These are phyloP conservation scores for Diplosphaera chodatii DNA, from an alignment of 139 green algal genomes.

Conservation along the genomic window DNA sequence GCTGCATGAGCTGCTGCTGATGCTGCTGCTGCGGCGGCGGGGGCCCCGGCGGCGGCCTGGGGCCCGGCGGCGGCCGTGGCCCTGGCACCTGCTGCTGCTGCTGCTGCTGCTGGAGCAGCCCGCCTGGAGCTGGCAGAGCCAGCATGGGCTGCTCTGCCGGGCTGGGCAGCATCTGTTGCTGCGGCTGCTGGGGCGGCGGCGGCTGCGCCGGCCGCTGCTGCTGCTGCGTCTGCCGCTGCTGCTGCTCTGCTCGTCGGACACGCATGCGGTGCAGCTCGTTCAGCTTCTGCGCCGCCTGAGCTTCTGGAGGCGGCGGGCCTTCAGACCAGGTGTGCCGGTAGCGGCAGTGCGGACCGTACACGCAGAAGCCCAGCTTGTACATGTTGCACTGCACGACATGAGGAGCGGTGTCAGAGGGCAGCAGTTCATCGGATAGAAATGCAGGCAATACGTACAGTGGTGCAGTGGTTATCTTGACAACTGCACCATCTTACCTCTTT, in stretches of 20 bases:
- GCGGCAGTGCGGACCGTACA: constrained; percentile 86
- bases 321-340: constrained; percentile 83
- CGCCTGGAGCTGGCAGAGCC: background rate
- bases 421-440: too few relatives aligned
- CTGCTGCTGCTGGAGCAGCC: background rate
- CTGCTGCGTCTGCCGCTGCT: background rate
- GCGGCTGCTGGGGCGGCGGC: background rate
- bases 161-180: constrained; percentile 1
- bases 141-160: background rate
- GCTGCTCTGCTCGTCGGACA: background rate
- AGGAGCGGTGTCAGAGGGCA: too few relatives aligned
- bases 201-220: background rate
- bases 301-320: constrained; percentile 53
- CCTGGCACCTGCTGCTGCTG: background rate
- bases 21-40: background rate
- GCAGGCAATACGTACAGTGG: too few relatives aligned
- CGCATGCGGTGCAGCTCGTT: background rate
- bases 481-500: constrained; percentile 62
- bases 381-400: constrained; percentile 84
- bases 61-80: too few relatives aligned
- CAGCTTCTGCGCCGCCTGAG: background rate
- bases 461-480: too few relatives aligned
- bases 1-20: too few relatives aligned
- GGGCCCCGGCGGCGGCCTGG: too few relatives aligned
- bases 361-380: constrained; percentile 96